Evolutionary conservation across 1,284 basidiomycete genomes (phyloP), one percentile per base, ranked within the genome.

Genomic region (Sporisorium scitamineum): DNA sequence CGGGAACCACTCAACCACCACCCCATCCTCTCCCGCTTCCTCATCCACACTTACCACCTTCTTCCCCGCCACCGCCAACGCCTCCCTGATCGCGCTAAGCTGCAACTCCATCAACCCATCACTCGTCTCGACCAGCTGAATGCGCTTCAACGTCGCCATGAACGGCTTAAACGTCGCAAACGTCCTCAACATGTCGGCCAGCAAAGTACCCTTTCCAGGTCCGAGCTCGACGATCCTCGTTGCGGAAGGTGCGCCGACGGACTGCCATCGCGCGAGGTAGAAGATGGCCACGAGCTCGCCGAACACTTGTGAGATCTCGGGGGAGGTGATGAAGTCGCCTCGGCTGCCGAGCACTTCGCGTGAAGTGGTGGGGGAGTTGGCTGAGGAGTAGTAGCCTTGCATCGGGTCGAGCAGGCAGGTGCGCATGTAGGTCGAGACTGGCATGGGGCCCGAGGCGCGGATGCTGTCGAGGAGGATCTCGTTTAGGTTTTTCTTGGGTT

Each of bases 311-410:
- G 91, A 93, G 60, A 99, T 97, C 85, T 99, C 97, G 2, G 97
- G 97, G 73, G 92, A 94, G 1, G 97, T 99, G 42, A 94, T 92
- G 81, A 99, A 99, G 87, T 99, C 97, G 3, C 97, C 97, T 37
- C 89, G 88, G 0, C 90, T 80, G 11, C 97, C 97, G 80, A 99
- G 93, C 3, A 98, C 92, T 42, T 91, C 88, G 26, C 78, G 58
- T 1, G 58, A 64, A 7, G 62, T 58, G 34, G 60, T 14, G 32
- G 41, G 63, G 1, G 65, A 54, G 55, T 77, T 80, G 63, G 77
- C 76, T 2, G 55, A 73, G 11, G 64, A 68, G 41, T 85, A 85
- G 74, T 85, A 85, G 51, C 84, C 84, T 54, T 81, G 76, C 51
- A 75, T 76, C 13, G 84, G 84, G 50, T 85, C 81, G 37, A 82